These are phyloP conservation scores for Micractinium conductrix DNA, from an alignment of 139 green algal genomes.

Conservation along the genomic window DNA sequence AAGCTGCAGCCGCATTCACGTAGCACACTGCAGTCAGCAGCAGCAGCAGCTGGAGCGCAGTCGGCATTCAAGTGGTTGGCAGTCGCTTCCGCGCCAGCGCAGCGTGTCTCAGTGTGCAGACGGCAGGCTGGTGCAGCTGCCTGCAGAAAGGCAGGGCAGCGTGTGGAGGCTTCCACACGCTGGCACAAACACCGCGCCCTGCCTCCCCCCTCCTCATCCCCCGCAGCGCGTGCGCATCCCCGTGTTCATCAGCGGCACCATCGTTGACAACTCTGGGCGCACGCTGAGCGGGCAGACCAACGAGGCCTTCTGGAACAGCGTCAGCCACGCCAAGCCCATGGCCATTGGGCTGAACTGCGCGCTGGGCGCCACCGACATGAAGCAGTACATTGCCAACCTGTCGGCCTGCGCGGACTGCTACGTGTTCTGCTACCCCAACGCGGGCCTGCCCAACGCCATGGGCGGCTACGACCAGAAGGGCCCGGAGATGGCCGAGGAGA, in stretches of 20 bases:
- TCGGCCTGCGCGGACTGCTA: constrained; percentile 89
- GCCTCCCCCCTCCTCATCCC: background rate
- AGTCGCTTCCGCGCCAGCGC: no score
- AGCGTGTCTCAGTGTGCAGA: no score
- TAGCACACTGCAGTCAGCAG: no score
- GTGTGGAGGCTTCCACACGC: no score
- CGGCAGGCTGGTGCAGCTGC: no score
- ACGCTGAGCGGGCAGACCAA: constrained; percentile 98
- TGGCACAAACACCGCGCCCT: no score
- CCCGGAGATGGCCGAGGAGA: constrained; percentile 93
- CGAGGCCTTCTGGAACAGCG: constrained; percentile 98
- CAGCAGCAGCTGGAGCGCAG: no score
- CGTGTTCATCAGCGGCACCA: constrained; percentile 97
- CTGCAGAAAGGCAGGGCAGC: no score
- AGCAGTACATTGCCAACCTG: constrained; percentile 94
- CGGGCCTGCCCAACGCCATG: constrained; percentile 98
- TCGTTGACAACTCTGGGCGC: constrained; percentile 94
- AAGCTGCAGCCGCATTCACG: no score
- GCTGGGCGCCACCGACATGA: constrained; percentile 95
- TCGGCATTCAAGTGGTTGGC: no score
- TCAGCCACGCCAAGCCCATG: constrained; percentile 90
- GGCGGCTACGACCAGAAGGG: constrained; percentile 98
- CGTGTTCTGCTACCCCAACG: constrained; percentile 98
- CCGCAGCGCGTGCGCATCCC: constrained; percentile 79
- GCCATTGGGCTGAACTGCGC: constrained; percentile 98